phyloP scores from a whole-genome alignment of 495 filamentous ascomycete genomes.

The Thermochaetoides thermophila region DNA sequence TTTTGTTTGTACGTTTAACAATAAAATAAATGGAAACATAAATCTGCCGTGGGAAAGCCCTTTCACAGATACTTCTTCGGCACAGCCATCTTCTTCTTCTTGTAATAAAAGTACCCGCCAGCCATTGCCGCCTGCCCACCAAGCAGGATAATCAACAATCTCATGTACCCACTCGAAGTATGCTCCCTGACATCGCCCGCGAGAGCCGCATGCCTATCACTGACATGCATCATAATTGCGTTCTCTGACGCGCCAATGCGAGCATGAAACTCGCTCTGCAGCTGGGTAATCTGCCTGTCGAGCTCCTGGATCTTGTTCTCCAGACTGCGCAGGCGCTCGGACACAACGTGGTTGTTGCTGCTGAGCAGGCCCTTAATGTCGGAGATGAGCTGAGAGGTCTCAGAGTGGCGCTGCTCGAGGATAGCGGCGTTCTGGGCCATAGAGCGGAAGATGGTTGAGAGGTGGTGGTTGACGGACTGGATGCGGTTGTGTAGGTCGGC shows the following conservation, averaged over 20 bases:
- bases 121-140: constrained; percentile 59
- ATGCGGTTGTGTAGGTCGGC: constrained; percentile 68
- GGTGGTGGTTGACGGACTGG: constrained; percentile 57
- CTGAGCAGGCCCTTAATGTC: constrained; percentile 24
- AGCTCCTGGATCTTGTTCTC: constrained; percentile 48
- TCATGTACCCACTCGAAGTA: constrained; percentile 48
- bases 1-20: too few species aligned
- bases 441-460: constrained; percentile 52
- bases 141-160: constrained; percentile 61
- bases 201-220: constrained; percentile 54
- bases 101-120: constrained; percentile 62
- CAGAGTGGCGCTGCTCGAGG: constrained; percentile 44
- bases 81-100: constrained; percentile 59
- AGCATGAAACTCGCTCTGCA: too few species aligned
- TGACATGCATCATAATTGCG: constrained; percentile 55
- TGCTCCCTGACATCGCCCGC: constrained; percentile 41
- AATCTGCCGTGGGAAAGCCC: too few species aligned
- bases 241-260: too few species aligned
- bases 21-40: too few species aligned
- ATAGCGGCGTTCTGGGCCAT: constrained; percentile 34
- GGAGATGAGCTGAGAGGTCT: constrained; percentile 28
- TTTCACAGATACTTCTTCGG: constrained; percentile 83
- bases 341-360: constrained; percentile 22
- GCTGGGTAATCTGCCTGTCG: too few species aligned
- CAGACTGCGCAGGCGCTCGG: constrained; percentile 43